Evolutionary conservation across 2,329 filamentous ascomycete species (phyloP), one percentile per base, ranked within the genome.

Genomic region (Penicillium occitanis): DNA sequence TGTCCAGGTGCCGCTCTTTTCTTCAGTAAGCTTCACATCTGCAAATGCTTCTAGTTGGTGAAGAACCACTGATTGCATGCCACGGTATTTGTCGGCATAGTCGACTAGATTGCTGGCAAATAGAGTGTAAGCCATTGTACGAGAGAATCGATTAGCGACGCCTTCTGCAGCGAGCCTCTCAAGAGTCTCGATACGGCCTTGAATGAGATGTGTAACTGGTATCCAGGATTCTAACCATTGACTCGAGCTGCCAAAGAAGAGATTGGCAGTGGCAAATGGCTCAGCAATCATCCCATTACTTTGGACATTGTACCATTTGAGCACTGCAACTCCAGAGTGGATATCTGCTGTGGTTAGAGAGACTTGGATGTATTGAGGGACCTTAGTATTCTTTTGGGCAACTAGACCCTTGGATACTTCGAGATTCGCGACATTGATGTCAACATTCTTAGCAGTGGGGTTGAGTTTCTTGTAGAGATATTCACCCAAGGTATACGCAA

Each of bases 371-470:
- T 42, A 46, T 11, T 63, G 61, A 5, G 61, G 46, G 3, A 10
- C 35, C 2, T 53, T 22, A 7, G 40, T 44, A 14, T 63, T 51
- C 17, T n/a, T 50, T 71, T 83, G 78, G 5, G 88, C 78, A 53
- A 87, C 81, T 11, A 88, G 85, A 65, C 86, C 84, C n/a, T 70
- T 65, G 10, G 70, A 65, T 11, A 66, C 65, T 17, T 66, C 68
- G 55, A 75, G 67, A 19, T 70, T 67, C 5, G 65, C 55, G 17
- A 73, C 58, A 61, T 72, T 68, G 48, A 74, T 69, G 17, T 66
- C 50, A 17, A 67, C 61, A 2, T 63, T 51, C 14, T 66, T 22
- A 19, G 59, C n/a, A 13, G 68, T 53, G 1, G 69, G 68, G 2
- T 40, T 40, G 28, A 63, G 44, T 40, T 64, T 68, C 35, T 63